phyloP scores from a whole-genome alignment of 805 yeast genomes.

The Candida golubevii region DNA sequence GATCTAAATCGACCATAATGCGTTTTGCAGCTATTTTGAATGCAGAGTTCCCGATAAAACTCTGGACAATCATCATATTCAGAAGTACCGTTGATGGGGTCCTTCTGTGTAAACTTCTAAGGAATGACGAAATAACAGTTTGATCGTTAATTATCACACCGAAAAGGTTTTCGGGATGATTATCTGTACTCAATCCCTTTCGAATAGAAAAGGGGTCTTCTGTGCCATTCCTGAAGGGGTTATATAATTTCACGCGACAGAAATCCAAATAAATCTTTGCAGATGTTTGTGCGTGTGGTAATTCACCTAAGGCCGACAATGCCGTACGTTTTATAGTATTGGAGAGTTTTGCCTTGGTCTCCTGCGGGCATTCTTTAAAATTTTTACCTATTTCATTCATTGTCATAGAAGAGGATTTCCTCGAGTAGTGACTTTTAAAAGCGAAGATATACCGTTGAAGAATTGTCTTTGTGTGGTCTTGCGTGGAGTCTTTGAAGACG shows the following conservation, averaged over 20 bases:
- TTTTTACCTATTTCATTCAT: slow-evolving; percentile 3
- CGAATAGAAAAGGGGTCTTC: slow-evolving; percentile 12
- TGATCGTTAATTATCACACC: slow-evolving; percentile 8
- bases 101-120: background rate
- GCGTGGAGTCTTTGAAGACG: slow-evolving; percentile 7
- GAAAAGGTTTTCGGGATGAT: slow-evolving; percentile 8
- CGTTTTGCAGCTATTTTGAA: slow-evolving; percentile 9
- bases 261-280: slow-evolving; percentile 1
- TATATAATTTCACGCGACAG: slow-evolving; percentile 5
- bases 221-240: slow-evolving; percentile 10
- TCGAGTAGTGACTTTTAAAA: slow-evolving; percentile 7
- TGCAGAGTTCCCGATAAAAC: slow-evolving; percentile 6
- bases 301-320: slow-evolving; percentile 1
- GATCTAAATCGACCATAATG: slow-evolving; percentile 1
- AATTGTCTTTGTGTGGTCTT: slow-evolving; percentile 5
- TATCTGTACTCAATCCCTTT: slow-evolving; percentile 10
- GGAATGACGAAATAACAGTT: slow-evolving; percentile 5
- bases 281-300: background rate
- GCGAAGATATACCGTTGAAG: slow-evolving; percentile 7
- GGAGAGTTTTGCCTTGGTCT: background rate
- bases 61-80: slow-evolving; percentile 10
- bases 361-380: slow-evolving; percentile 2
- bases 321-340: slow-evolving; percentile 2
- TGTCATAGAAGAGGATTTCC: background rate
- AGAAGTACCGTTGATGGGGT: slow-evolving; percentile 2